Evolutionary conservation across 345 rosid genomes (phyloP).

Genomic region (Bruguiera parviflora): DNA sequence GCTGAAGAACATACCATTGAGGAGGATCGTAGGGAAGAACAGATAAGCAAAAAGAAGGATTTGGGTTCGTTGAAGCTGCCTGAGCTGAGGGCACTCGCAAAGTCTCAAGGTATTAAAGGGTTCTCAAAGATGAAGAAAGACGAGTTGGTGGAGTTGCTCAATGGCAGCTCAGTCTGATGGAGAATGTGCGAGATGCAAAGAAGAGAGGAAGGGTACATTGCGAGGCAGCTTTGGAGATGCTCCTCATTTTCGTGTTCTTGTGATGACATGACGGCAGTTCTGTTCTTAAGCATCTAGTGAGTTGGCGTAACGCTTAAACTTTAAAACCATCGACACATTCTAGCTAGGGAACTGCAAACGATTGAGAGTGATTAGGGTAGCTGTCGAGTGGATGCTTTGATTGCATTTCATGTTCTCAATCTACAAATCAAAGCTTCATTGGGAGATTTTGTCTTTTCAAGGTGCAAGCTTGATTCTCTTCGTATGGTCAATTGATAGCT

Average conservation of each 20-base stretch:
- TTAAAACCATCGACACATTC: too few species aligned
- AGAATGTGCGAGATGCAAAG: slow-evolving; percentile 11
- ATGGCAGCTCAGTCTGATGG: slow-evolving; percentile 29
- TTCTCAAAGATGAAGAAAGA: slow-evolving; percentile 82
- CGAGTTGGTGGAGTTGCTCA: slow-evolving; percentile 55
- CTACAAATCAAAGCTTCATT: too few species aligned
- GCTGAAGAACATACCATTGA: slow-evolving; percentile 29
- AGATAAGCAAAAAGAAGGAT: slow-evolving; percentile 28
- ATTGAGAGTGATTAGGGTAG: too few species aligned
- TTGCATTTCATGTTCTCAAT: too few species aligned
- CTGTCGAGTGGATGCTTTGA: too few species aligned
- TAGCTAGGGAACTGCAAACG: too few species aligned
- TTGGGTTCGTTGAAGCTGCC: slow-evolving; percentile 58
- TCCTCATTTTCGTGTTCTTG: slow-evolving; percentile 3
- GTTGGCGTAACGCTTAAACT: too few species aligned
- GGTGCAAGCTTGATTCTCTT: too few species aligned
- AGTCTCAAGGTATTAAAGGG: slow-evolving; percentile 75
- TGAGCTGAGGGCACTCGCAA: slow-evolving; percentile 73
- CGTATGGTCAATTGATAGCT: too few species aligned
- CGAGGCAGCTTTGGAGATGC: slow-evolving; percentile 18
- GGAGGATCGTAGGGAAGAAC: slow-evolving; percentile 31
- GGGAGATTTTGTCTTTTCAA: too few species aligned
- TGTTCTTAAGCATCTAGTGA: too few species aligned
- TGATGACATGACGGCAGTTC: too few species aligned
- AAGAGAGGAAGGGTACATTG: slow-evolving; percentile 1